Base-by-base conservation (phyloP, 202 grass and related monocot species). In the Dendrocalamus latiflorus region DNA sequence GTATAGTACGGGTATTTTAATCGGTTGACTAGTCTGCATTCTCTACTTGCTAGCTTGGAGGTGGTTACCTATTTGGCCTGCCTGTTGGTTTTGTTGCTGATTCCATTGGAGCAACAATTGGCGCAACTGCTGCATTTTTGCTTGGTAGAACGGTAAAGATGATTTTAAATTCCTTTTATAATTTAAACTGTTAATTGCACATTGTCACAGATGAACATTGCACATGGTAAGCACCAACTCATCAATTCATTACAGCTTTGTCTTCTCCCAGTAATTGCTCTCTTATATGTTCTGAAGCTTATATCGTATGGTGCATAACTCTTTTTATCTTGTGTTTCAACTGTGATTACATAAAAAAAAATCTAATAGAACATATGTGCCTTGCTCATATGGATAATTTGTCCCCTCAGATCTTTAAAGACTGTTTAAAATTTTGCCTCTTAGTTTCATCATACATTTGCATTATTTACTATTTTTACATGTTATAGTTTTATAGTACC, bases 91-190 rank as follows among this genome's bases (percentile, higher is more conserved):
- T 98, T 86, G 74, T 98, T 85, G 90, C 95, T 80, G 95, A 98
- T 60, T 95, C 95, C 26, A 88, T 98, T 54, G 95, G 95, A 85
- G 95, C 95, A 51, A 98, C 95, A 49, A 80, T 98, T 88, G 95
- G 95, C 55, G 92, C 95, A 61, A 95, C 92, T 74, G 95, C 95
- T 70, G 95, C 95, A 93, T 98, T 98, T 88, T 70, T 98, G 48
- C 89, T 98, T 90, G 95, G 95, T 75, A 95, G 95, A 91, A 98
- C 92, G 71, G 95, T 98, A 85, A 84, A 79, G 41, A 76, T n/a
- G 78, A 36, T 54, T 54, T 57, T 17, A 22, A 77, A 42, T n/a
- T n/a, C n/a, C n/a, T n/a, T 21, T 59, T 75, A 33, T 38, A 75
- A 26, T 79, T 44, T 72, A 24, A 72, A 38, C 20, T 74, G 1